phyloP scores from a whole-genome alignment of 108 stramenopile genomes.

The Nitzschia inconspicua region DNA sequence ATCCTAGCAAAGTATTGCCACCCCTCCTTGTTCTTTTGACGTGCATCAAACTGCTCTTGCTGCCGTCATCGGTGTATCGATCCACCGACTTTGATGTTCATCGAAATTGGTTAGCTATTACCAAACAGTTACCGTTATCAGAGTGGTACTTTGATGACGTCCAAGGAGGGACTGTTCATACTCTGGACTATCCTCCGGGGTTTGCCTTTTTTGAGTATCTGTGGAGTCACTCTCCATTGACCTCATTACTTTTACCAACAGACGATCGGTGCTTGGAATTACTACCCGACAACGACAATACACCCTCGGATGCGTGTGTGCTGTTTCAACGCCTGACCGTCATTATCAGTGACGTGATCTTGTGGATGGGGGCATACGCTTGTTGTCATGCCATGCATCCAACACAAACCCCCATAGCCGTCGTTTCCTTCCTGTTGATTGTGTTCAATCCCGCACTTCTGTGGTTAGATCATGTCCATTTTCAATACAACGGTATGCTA shows the following conservation, averaged over 20 bases:
- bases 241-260: conserved; percentile 7
- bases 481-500: conserved; percentile 96
- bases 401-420: conserved; percentile 17
- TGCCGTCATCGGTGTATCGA: conserved; percentile 73
- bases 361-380: conserved; percentile 60
- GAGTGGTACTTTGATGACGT: conserved; percentile 92
- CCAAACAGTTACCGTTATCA: conserved; percentile 58
- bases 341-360: conserved; percentile 61
- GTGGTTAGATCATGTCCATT: conserved; percentile 92
- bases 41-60: conserved; percentile 58
- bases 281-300: conserved; percentile 47
- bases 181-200: conserved; percentile 95
- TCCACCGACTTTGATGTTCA: conserved; percentile 96
- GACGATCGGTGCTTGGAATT: conserved; percentile 63
- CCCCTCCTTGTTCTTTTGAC: conserved; percentile 52
- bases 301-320: conserved; percentile 49
- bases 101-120: conserved; percentile 95
- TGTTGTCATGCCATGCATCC: conserved; percentile 30
- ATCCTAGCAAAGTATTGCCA: conserved; percentile 33
- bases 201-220: conserved; percentile 90
- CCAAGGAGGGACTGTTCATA: conserved; percentile 80
- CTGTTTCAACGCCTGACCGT: conserved; percentile 81
- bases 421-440: conserved; percentile 43
- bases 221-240: conserved; percentile 59
- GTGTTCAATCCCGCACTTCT: conserved; percentile 80